These are phyloP conservation scores for Geosiphon pyriformis DNA, from an alignment of 192 early-diverging fungal species.

Conservation along the genomic window DNA sequence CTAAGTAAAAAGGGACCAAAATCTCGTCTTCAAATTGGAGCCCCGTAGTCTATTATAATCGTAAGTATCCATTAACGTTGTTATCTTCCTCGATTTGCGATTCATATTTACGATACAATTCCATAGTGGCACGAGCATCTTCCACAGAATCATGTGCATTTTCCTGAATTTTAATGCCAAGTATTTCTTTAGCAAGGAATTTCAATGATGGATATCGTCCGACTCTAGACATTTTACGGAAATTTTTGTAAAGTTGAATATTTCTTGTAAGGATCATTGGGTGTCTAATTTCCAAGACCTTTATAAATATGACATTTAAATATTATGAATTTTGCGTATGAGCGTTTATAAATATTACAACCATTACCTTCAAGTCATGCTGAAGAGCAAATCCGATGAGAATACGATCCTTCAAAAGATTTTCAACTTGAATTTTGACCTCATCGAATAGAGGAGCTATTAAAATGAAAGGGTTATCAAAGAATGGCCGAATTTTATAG, in stretches of 20 bases:
- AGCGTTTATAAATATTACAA: not conserved
- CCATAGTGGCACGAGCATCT: too few species aligned
- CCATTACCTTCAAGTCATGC: conserved; percentile 58
- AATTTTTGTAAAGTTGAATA: conserved; percentile 50
- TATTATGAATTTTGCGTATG: not conserved
- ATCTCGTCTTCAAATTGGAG: too few species aligned
- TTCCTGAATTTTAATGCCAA: conserved; percentile 63
- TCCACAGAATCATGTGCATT: conserved; percentile 65
- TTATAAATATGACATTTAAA: not conserved
- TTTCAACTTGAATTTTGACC: conserved; percentile 60
- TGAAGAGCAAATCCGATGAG: conserved; percentile 70
- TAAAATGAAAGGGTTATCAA: not conserved
- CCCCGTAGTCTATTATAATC: too few species aligned
- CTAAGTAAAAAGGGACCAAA: too few species aligned
- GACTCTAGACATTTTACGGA: conserved; percentile 36
- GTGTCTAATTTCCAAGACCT: conserved; percentile 53
- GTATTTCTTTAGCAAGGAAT: conserved; percentile 54
- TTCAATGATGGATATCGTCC: conserved; percentile 48
- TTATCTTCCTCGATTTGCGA: too few species aligned
- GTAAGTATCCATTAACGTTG: too few species aligned
- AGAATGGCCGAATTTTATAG: not conserved
- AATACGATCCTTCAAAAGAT: conserved; percentile 60
- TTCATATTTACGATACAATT: too few species aligned
- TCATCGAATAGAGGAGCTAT: conserved; percentile 48
- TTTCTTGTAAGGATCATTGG: conserved; percentile 56